Percentiles rank a stretch among this genome's conserved stretches.
phyloP scores from a whole-genome alignment of 331 rosid species.

The Cydonia oblonga region DNA sequence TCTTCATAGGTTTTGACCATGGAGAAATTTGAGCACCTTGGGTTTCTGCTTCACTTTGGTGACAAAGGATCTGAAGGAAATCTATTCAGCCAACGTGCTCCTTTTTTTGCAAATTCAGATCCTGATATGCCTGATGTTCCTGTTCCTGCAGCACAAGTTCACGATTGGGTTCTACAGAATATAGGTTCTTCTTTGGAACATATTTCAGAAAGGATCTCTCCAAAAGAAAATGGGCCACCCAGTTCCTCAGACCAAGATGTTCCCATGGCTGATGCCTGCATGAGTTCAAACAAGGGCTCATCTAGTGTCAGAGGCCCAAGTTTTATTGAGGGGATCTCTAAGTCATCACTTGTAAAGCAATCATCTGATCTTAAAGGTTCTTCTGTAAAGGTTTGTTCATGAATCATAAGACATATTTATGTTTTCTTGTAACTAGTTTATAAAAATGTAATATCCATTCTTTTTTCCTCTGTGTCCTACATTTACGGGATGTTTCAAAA shows the following conservation, averaged over 20 bases:
- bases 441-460: neutral
- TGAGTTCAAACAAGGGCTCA: conserved; percentile 45
- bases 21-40: conserved; percentile 91
- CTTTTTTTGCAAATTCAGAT: conserved; percentile 95
- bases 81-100: conserved; percentile 74
- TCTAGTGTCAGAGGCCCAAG: conserved; percentile 55
- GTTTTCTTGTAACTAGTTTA: neutral
- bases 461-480: neutral
- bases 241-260: conserved; percentile 82
- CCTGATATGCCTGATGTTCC: conserved; percentile 99
- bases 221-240: conserved; percentile 76
- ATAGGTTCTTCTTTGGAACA: conserved; percentile 73
- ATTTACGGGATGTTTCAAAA: neutral
- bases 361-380: conserved; percentile 85
- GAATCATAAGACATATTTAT: conserved; percentile 3
- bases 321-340: conserved; percentile 89
- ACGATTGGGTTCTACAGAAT: conserved; percentile 75
- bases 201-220: conserved; percentile 70
- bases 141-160: conserved; percentile 80
- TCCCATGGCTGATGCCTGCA: conserved; percentile 86
- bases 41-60: conserved; percentile 80
- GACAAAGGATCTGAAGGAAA: conserved; percentile 71
- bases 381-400: conserved; percentile 69
- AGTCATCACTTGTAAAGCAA: conserved; percentile 76
- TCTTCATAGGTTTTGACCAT: conserved; percentile 68